Conservation (phyloP, 768 basidiomycete species). For the Kwoniella bestiolae region DNA sequence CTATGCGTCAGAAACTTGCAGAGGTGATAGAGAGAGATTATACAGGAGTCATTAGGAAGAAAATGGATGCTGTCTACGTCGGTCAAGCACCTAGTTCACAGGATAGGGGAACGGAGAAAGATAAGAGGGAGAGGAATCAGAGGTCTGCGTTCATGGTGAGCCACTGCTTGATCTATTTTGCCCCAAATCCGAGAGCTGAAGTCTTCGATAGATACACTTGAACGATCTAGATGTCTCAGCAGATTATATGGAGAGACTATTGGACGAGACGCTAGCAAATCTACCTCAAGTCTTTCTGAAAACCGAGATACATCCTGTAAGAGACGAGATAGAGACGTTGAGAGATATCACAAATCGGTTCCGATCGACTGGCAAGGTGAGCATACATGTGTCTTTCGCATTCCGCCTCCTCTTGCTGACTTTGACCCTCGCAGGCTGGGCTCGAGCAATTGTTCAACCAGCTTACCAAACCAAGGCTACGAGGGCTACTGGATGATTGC, state of each 20-base stretch:
- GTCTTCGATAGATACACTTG: slow-evolving; percentile 69
- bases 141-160: slow-evolving; percentile 80
- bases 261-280: slow-evolving; percentile 62
- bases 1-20: slow-evolving; percentile 67
- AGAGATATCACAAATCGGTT: slow-evolving; percentile 62
- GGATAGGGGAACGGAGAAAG: slow-evolving; percentile 67
- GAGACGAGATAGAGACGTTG: slow-evolving; percentile 54
- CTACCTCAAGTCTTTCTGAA: slow-evolving; percentile 73
- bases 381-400: slow-evolving; percentile 29
- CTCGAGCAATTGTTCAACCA: slow-evolving; percentile 96
- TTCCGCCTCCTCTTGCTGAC: slow-evolving; percentile 9
- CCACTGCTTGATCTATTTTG: slow-evolving; percentile 26
- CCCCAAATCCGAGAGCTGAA: background rate
- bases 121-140: slow-evolving; percentile 71
- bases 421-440: slow-evolving; percentile 65
- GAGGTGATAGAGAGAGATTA: slow-evolving; percentile 84
- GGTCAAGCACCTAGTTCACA: slow-evolving; percentile 59
- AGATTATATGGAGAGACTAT: slow-evolving; percentile 81
- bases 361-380: slow-evolving; percentile 73
- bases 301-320: slow-evolving; percentile 64
- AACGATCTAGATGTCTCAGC: slow-evolving; percentile 95
- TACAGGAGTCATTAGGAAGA: slow-evolving; percentile 75
- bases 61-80: slow-evolving; percentile 82
- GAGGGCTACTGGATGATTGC: slow-evolving; percentile 80
- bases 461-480: slow-evolving; percentile 80